Evolutionary conservation across 345 rosid genomes (phyloP), one percentile per base, ranked within the genome.

Genomic region (Rhodamnia argentea): DNA sequence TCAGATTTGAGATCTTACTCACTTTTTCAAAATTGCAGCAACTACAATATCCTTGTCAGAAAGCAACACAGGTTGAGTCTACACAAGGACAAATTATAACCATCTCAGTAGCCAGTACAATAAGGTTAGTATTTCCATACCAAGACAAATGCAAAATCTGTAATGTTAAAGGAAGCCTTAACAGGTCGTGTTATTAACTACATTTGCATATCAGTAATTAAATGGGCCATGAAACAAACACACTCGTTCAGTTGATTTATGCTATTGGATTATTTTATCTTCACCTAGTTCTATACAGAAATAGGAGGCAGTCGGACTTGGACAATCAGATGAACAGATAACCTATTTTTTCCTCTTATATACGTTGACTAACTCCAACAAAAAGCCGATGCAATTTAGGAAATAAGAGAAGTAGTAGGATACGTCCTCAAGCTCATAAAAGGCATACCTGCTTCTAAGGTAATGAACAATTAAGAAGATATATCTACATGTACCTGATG

Each of bases 11-110:
- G 11, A 60, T 75, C 50, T 42, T 16, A 76, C 92, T 88, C 85
- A 96, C 98, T 89, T 94, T 90, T 94, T 96, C 82, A 97, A 85
- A 90, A 97, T 93, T 83, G 98, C 93, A 74, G 95, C 90, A 88
- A 94, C 93, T 82, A 90, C 89, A 74, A 84, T 87, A 88, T 92
- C 95, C 92, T 92, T 92, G 84, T 90, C 96, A 89, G 96, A 96
- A 83, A 95, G 93, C 89, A 91, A 87, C 74, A 64, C 88, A n/a
- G 99, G 96, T 82, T 96, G 70, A 84, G 98, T 92, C 99, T 96
- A 94, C 91, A 90, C 50, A 32, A 75, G 85, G 52, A 64, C 76
- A 89, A 87, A 91, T 89, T 83, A 83, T 53, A 64, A 88, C 86
- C 62, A 59, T 82, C 82, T 60, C 55, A 89, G 32, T 11, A 64